Evolutionary conservation across 2,329 filamentous ascomycete species (phyloP).

Genomic region (Exophiala calicioides): DNA sequence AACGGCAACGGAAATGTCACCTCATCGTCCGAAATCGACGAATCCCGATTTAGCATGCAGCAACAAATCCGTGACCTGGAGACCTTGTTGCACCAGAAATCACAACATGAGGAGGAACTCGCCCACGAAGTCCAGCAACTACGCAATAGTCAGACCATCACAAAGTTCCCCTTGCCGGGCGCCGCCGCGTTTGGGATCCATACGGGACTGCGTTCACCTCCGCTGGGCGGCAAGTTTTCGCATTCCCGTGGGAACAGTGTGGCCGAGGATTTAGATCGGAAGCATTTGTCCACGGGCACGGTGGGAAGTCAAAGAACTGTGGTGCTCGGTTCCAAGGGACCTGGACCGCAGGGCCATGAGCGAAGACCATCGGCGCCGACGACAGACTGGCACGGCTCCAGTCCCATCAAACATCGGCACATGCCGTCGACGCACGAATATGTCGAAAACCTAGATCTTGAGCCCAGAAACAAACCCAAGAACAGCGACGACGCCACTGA

Average conservation of each 20-base stretch:
- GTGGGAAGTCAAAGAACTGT: conserved; percentile 27
- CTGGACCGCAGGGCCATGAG: neutral
- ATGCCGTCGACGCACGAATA: too few species aligned
- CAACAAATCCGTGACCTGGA: conserved; percentile 78
- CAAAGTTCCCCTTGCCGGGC: conserved; percentile 28
- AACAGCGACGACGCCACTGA: conserved; percentile 50
- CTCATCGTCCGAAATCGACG: conserved; percentile 44
- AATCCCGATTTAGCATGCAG: conserved; percentile 68
- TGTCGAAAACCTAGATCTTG: too few species aligned
- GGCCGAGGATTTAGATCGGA: conserved; percentile 25
- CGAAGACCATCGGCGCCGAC: too few species aligned
- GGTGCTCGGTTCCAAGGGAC: conserved; percentile 19
- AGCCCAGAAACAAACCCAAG: conserved; percentile 6
- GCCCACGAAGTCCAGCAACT: conserved; percentile 75
- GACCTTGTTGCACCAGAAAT: conserved; percentile 70
- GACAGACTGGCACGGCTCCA: too few species aligned
- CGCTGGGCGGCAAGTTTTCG: conserved; percentile 38
- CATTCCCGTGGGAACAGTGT: conserved; percentile 40
- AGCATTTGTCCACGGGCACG: conserved; percentile 25
- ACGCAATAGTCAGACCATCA: conserved; percentile 43
- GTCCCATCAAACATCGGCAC: too few species aligned
- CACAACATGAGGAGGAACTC: conserved; percentile 75
- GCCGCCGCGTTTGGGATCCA: conserved; percentile 26
- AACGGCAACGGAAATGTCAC: conserved; percentile 23
- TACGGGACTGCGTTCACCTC: conserved; percentile 21